These are phyloP conservation scores for Coemansia aciculifera DNA, from an alignment of 192 early-diverging fungal species.

Conservation along the genomic window DNA sequence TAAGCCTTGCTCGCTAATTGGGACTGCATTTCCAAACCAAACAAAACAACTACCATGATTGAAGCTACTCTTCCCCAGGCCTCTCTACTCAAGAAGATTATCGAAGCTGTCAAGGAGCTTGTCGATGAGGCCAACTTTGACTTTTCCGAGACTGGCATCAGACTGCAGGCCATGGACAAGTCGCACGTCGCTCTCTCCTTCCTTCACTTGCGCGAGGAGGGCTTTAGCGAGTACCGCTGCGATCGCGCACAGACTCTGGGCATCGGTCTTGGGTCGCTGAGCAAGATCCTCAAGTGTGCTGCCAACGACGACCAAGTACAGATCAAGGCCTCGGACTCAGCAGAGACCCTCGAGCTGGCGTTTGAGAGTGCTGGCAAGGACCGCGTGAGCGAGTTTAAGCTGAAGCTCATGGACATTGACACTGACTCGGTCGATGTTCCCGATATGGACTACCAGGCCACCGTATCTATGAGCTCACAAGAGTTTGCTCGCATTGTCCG, in stretches of 20 bases:
- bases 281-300: constrained; percentile 93
- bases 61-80: constrained; percentile 90
- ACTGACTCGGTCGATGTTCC: constrained; percentile 93
- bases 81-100: constrained; percentile 86
- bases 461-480: constrained; percentile 80
- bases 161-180: constrained; percentile 98
- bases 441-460: constrained; percentile 90
- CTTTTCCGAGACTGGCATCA: constrained; percentile 91
- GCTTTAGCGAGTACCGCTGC: constrained; percentile 86
- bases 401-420: constrained; percentile 99
- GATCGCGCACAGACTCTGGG: constrained; percentile 90
- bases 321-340: constrained; percentile 85
- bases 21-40: background rate
- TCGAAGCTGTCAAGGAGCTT: constrained; percentile 97
- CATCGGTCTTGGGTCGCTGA: constrained; percentile 78
- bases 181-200: constrained; percentile 93
- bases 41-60: constrained; percentile 62
- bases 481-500: constrained; percentile 93
- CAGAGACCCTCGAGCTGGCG: constrained; percentile 74
- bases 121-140: constrained; percentile 98
- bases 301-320: constrained; percentile 90
- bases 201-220: constrained; percentile 76
- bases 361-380: constrained; percentile 74
- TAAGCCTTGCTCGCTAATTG: background rate
- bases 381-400: constrained; percentile 83